phyloP scores from a whole-genome alignment of 257 asterid species.

The Leonotis leonurus region DNA sequence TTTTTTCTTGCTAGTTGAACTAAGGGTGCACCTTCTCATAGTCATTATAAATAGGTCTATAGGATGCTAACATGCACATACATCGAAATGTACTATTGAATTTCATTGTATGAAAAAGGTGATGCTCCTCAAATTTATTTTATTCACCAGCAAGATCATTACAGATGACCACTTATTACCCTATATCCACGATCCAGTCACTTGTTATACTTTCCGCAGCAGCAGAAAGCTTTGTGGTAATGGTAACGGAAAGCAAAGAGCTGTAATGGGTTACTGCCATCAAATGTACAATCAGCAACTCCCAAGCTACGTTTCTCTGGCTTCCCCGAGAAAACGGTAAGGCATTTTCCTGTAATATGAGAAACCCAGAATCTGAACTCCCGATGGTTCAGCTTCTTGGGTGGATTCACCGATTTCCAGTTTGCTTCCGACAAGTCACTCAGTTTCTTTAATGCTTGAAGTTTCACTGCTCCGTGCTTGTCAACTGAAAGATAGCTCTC shows the following conservation, averaged over 20 bases:
- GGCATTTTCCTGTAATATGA: conserved; percentile 47
- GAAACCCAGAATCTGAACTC: conserved; percentile 60
- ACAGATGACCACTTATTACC: not conserved
- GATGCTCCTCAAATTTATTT: not conserved
- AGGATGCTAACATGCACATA: too few relatives aligned
- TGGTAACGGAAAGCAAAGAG: conserved; percentile 65
- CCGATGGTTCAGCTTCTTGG: conserved; percentile 45
- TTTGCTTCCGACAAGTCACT: conserved; percentile 46
- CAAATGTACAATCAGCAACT: conserved; percentile 45
- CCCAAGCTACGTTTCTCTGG: conserved; percentile 34
- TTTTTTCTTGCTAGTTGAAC: not conserved
- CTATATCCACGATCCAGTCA: conserved; percentile 11
- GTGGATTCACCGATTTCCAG: conserved; percentile 63
- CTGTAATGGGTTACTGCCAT: conserved; percentile 48
- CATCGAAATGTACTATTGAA: not conserved
- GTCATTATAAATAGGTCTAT: too few relatives aligned
- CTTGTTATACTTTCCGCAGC: conserved; percentile 47
- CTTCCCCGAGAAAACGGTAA: conserved; percentile 37
- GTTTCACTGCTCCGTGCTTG: conserved; percentile 51
- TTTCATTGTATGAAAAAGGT: not conserved
- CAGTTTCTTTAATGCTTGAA: conserved; percentile 33
- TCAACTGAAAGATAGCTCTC: conserved; percentile 51
- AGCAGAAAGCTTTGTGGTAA: conserved; percentile 56
- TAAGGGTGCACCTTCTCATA: too few relatives aligned
- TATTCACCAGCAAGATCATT: not conserved